Evolutionary conservation across 148 eudicot species (phyloP).

Genomic region (Camellia sinensis): DNA sequence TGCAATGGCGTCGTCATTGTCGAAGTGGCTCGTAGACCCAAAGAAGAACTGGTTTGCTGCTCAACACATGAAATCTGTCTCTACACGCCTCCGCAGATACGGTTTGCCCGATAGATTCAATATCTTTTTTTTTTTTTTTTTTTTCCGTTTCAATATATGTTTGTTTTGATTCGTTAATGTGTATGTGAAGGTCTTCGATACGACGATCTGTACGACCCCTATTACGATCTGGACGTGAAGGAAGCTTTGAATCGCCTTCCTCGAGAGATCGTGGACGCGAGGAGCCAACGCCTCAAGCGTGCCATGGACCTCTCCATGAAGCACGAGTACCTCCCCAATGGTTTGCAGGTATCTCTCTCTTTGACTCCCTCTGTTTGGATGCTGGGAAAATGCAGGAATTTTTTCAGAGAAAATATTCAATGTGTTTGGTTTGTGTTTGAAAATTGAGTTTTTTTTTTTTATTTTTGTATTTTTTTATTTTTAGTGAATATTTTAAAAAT

Average conservation of each 20-base stretch:
- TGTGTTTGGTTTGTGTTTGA: no score
- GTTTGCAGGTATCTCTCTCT: slow-evolving; percentile 71
- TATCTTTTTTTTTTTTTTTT: no score
- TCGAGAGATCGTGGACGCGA: slow-evolving; percentile 81
- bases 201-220: slow-evolving; percentile 81
- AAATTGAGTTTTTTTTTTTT: no score
- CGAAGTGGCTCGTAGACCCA: slow-evolving; percentile 61
- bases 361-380: background rate
- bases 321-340: slow-evolving; percentile 72
- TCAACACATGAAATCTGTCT: slow-evolving; percentile 63
- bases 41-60: slow-evolving; percentile 72
- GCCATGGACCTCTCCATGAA: slow-evolving; percentile 94
- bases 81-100: slow-evolving; percentile 66
- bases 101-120: no score
- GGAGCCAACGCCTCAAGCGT: slow-evolving; percentile 89
- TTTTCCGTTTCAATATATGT: background rate
- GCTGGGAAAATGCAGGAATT: background rate
- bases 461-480: no score
- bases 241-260: slow-evolving; percentile 87
- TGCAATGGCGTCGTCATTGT: slow-evolving; percentile 47
- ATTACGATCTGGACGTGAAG: slow-evolving; percentile 70
- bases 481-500: no score
- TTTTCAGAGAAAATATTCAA: no score
- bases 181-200: slow-evolving; percentile 59
- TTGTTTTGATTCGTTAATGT: background rate